phyloP scores from a whole-genome alignment of 31 red algal genomes.

The Asparagopsis taxiformis region DNA sequence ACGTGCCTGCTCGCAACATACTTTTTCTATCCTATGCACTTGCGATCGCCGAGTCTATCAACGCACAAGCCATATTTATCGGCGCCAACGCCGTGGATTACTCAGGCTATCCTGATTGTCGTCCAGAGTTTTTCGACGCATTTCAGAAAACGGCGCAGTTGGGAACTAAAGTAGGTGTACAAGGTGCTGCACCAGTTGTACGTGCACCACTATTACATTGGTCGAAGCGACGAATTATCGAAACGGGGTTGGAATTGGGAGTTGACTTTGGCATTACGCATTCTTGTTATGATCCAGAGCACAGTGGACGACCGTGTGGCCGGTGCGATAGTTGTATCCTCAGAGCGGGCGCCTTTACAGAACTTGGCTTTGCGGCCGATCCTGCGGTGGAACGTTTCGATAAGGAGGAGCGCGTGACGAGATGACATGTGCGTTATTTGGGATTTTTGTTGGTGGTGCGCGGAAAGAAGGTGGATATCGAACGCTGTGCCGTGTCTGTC shows the following conservation, averaged over 20 bases:
- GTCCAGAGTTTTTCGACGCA: slow-evolving; percentile 73
- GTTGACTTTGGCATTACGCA: slow-evolving; percentile 87
- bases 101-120: slow-evolving; percentile 94
- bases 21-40: slow-evolving; percentile 90
- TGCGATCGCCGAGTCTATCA: slow-evolving; percentile 79
- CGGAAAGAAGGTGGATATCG: no score
- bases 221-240: slow-evolving; percentile 83
- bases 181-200: slow-evolving; percentile 44
- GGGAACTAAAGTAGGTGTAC: slow-evolving; percentile 68
- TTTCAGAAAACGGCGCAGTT: slow-evolving; percentile 74
- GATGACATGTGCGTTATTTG: neutral
- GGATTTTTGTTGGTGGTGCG: no score
- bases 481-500: no score
- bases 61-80: slow-evolving; percentile 72
- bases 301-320: slow-evolving; percentile 54
- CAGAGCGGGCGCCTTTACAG: slow-evolving; percentile 63
- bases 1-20: slow-evolving; percentile 95
- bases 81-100: slow-evolving; percentile 96
- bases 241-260: slow-evolving; percentile 54
- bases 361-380: slow-evolving; percentile 66
- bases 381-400: slow-evolving; percentile 59
- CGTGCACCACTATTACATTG: slow-evolving; percentile 75
- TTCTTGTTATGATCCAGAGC: slow-evolving; percentile 88
- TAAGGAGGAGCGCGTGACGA: neutral
- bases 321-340: slow-evolving; percentile 80